A percentile compares a stretch with the other conserved stretches of the same genome.
Conservation (phyloP, 2,329 filamentous ascomycete genomes). For the Colletotrichum navitas region DNA sequence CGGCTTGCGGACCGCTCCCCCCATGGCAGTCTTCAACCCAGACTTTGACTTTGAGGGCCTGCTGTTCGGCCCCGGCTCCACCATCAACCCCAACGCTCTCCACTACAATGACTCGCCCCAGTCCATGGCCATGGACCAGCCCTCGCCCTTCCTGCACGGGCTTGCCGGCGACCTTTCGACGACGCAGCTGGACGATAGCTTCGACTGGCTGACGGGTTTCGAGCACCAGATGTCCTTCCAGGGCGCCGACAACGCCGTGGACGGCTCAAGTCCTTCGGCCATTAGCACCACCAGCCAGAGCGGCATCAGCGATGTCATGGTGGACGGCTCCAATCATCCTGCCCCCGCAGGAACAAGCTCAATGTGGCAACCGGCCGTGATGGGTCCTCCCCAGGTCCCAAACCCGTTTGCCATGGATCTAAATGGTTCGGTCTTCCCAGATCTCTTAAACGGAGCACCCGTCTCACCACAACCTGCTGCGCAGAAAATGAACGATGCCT, state of each 20-base stretch:
- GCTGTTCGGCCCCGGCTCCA: conserved; percentile 76
- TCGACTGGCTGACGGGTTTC: conserved; percentile 86
- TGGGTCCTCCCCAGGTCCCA: conserved; percentile 76
- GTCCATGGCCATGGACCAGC: conserved; percentile 71
- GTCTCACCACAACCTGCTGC: conserved; percentile 82
- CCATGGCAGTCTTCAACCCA: conserved; percentile 70
- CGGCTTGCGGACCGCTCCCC: conserved; percentile 83
- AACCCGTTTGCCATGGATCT: conserved; percentile 83
- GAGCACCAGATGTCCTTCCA: conserved; percentile 81
- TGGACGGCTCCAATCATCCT: conserved; percentile 81
- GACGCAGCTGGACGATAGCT: conserved; percentile 77
- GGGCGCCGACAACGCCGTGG: conserved; percentile 83
- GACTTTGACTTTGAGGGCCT: conserved; percentile 79
- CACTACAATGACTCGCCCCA: conserved; percentile 87
- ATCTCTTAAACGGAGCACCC: conserved; percentile 78
- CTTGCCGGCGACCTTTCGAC: conserved; percentile 68
- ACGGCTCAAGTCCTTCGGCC: conserved; percentile 94
- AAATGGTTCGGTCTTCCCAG: conserved; percentile 79
- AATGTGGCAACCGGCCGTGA: conserved; percentile 78
- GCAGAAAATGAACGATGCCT: conserved; percentile 79
- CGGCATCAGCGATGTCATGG: conserved; percentile 90
- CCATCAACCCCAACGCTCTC: conserved; percentile 79
- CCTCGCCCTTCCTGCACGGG: conserved; percentile 69
- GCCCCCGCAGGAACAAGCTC: conserved; percentile 65
- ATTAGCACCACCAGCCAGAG: conserved; percentile 96